Evolutionary conservation across 2,329 filamentous ascomycete species (phyloP), one percentile per base, ranked within the genome.

Genomic region (Monilinia aucupariae): DNA sequence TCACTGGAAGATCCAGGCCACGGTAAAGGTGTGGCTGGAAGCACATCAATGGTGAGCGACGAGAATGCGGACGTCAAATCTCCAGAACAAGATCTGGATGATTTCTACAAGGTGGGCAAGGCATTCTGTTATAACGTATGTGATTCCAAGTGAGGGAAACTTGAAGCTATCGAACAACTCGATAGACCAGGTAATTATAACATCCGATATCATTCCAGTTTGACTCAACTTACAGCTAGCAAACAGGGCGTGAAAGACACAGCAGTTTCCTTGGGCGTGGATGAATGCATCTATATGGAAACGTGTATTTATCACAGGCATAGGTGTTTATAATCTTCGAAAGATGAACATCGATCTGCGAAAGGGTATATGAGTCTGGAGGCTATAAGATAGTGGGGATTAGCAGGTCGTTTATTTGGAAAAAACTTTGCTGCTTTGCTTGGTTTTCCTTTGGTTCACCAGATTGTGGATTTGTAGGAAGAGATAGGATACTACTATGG

Each of bases 41-140:
- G 0, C 1, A 17, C 4, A 34, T 20, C 7, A 1, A 34, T 12
- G 1, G 8, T 2, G 34, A 17, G 1, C 0, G 15, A 47, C 8
- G 9, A 56, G 13, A 10, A 10, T 7, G 8, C 2, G 0, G 0
- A 39, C 6, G 32, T 13, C 2, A 6, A 15, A 8, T 1, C 12
- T 39, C 12, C 13, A 47, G 0, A 54, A 20, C 5, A 9, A 45
- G 27, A 47, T 20, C 1, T 20, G 7, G 12, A 51, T n/a, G 30
- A 9, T 20, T 22, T 34, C 20, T 12, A n/a, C 20, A 34, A 34
- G 8, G 12, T 7, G 1, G 17, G 20, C 4, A 34, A 34, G 20
- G 2, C 10, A n/a, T n/a, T n/a, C 4, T 1, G 30, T 32, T 30
- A 56, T 1, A 13, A 47, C 10, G 41, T 47, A 32, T 1, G 2